Evolutionary conservation across 2,329 filamentous ascomycete species (phyloP).

Genomic region (Epichloe scottii): DNA sequence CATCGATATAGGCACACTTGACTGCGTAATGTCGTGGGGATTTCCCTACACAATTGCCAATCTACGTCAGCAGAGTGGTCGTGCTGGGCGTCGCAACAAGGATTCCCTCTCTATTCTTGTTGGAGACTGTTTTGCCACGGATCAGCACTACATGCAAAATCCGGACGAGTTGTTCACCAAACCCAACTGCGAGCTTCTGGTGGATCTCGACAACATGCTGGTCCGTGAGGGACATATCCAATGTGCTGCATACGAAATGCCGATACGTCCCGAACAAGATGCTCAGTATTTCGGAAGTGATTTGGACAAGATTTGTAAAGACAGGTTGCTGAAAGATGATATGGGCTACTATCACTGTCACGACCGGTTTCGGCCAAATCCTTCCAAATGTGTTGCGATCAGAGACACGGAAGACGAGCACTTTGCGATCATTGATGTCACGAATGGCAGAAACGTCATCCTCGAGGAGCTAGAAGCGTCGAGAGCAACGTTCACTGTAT

Average conservation of each 20-base stretch:
- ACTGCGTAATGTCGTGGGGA: conserved; percentile 86
- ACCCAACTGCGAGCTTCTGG: conserved; percentile 77
- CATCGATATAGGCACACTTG: conserved; percentile 86
- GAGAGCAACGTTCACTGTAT: conserved; percentile 89
- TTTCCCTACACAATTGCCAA: conserved; percentile 96
- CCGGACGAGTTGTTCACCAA: conserved; percentile 88
- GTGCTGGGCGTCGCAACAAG: conserved; percentile 82
- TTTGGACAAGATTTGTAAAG: conserved; percentile 56
- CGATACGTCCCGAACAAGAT: conserved; percentile 69
- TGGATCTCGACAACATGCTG: conserved; percentile 85
- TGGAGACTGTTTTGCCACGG: conserved; percentile 78
- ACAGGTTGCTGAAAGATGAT: conserved; percentile 61
- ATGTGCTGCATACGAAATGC: conserved; percentile 91
- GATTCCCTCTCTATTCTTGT: conserved; percentile 86
- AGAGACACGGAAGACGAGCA: conserved; percentile 81
- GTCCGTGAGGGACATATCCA: conserved; percentile 90
- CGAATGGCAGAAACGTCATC: conserved; percentile 68
- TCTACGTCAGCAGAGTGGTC: conserved; percentile 83
- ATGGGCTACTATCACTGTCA: conserved; percentile 84
- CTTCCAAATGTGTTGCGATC: conserved; percentile 74
- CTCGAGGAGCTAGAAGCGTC: conserved; percentile 94
- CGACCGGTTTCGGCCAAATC: conserved; percentile 73
- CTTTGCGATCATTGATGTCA: conserved; percentile 85
- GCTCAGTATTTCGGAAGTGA: conserved; percentile 65
- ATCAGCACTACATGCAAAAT: conserved; percentile 96